These are phyloP conservation scores for Tagetes patula DNA, from an alignment of 129 eudicot species.

Conservation along the genomic window DNA sequence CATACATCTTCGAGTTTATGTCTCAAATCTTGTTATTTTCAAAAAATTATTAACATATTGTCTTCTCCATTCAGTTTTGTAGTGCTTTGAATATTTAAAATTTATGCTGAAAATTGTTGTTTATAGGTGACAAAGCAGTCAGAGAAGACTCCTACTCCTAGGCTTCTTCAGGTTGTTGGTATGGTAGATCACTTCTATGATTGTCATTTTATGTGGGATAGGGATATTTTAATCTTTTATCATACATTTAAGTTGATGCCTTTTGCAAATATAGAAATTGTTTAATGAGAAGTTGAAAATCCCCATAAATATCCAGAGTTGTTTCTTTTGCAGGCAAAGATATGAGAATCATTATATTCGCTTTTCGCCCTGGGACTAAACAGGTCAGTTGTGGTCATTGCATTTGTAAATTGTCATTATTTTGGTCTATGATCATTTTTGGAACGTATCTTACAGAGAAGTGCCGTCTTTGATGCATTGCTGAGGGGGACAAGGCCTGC, in stretches of 20 bases:
- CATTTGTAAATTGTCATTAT: constrained; percentile 9
- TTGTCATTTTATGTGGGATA: constrained; percentile 17
- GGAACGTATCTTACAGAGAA: constrained; percentile 57
- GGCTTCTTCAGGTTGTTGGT: constrained; percentile 93
- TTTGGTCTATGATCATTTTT: constrained; percentile 21
- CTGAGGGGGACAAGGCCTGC: constrained; percentile 71
- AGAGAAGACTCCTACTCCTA: constrained; percentile 63
- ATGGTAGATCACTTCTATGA: constrained; percentile 38
- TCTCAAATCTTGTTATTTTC: background rate
- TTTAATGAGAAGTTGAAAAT: too few species aligned
- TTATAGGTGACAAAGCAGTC: constrained; percentile 57
- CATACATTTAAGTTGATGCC: constrained; percentile 2
- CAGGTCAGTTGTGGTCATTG: constrained; percentile 54
- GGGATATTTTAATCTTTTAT: background rate
- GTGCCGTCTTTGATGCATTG: constrained; percentile 69
- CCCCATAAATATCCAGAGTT: constrained; percentile 10
- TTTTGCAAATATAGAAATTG: constrained; percentile 8
- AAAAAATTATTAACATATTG: background rate
- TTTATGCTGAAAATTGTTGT: constrained; percentile 6
- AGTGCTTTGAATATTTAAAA: constrained; percentile 20
- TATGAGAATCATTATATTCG: constrained; percentile 85
- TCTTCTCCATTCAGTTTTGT: constrained; percentile 18
- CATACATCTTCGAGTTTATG: background rate
- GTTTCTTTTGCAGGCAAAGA: constrained; percentile 72
- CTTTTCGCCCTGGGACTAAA: constrained; percentile 84